phyloP scores from a whole-genome alignment of 164 flowering plant genomes.

The Berberis thunbergii region DNA sequence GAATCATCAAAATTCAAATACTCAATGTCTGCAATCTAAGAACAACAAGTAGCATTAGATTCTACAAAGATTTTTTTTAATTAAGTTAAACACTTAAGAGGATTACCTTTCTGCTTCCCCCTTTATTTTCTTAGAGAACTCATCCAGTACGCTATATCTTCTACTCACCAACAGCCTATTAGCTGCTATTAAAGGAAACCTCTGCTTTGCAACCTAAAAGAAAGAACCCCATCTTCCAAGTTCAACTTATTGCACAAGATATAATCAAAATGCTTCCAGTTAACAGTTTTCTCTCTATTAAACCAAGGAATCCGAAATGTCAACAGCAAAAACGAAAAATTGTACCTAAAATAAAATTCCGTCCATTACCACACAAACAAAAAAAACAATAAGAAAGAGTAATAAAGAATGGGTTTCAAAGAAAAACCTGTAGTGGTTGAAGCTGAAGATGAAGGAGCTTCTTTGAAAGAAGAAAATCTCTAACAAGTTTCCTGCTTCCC shows the following conservation, averaged over 20 bases:
- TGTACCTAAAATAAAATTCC: too few relatives aligned
- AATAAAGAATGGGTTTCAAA: not conserved
- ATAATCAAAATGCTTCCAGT: not conserved
- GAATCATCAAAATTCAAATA: too few relatives aligned
- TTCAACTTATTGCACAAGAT: not conserved
- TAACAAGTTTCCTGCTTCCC: constrained; percentile 61
- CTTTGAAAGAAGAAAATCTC: constrained; percentile 42
- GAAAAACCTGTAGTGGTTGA: constrained; percentile 28
- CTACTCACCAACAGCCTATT: not conserved
- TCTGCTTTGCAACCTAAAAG: not conserved
- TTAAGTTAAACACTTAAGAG: too few relatives aligned
- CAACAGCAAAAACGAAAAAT: not conserved
- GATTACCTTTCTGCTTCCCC: not conserved
- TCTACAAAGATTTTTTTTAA: too few relatives aligned
- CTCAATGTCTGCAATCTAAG: too few relatives aligned
- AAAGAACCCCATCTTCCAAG: not conserved
- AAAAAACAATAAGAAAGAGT: not conserved
- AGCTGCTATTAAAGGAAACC: not conserved
- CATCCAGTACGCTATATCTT: not conserved
- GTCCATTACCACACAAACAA: not conserved
- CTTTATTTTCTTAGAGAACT: not conserved
- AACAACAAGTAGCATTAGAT: too few relatives aligned
- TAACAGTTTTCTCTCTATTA: not conserved
- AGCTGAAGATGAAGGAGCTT: constrained; percentile 21
- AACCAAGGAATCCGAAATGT: too few relatives aligned